phyloP scores from a whole-genome alignment of 495 filamentous ascomycete species.

The Astrothelium macrocarpum region DNA sequence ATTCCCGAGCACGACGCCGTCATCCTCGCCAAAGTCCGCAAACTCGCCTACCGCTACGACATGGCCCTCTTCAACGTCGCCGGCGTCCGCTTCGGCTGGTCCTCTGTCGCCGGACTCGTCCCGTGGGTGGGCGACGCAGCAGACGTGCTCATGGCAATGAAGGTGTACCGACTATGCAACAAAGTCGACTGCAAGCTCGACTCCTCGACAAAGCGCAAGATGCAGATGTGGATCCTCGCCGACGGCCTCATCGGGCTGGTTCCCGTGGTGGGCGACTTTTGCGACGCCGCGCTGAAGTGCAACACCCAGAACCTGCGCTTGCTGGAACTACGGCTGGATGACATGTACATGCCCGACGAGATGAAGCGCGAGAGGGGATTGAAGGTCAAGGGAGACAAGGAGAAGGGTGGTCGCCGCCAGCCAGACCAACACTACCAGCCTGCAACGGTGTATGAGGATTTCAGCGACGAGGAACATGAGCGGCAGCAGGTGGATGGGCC shows the following conservation, averaged over 20 bases:
- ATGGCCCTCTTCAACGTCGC: slow-evolving; percentile 65
- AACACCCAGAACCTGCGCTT: slow-evolving; percentile 30
- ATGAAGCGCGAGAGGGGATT: slow-evolving; percentile 10
- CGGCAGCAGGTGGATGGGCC: slow-evolving; percentile 6
- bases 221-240: slow-evolving; percentile 66
- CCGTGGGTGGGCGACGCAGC: slow-evolving; percentile 66
- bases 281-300: slow-evolving; percentile 47
- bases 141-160: slow-evolving; percentile 58
- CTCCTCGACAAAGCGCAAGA: slow-evolving; percentile 42
- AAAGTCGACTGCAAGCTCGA: slow-evolving; percentile 66
- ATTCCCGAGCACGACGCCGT: slow-evolving; percentile 70
- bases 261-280: slow-evolving; percentile 76
- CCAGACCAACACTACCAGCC: slow-evolving; percentile 26
- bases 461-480: slow-evolving; percentile 26
- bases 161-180: slow-evolving; percentile 57
- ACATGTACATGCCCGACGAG: slow-evolving; percentile 29
- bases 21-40: slow-evolving; percentile 70
- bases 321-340: slow-evolving; percentile 29
- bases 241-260: slow-evolving; percentile 78
- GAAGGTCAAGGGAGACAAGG: slow-evolving; percentile 6
- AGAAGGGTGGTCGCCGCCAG: slow-evolving; percentile 7
- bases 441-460: slow-evolving; percentile 33
- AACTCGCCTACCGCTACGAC: slow-evolving; percentile 73
- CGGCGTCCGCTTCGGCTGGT: slow-evolving; percentile 74
- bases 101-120: slow-evolving; percentile 67